A percentile compares a stretch with the other conserved stretches of the same genome.
Conservation (phyloP, 192 early-diverging fungal species). For the Backusella australiensis region DNA sequence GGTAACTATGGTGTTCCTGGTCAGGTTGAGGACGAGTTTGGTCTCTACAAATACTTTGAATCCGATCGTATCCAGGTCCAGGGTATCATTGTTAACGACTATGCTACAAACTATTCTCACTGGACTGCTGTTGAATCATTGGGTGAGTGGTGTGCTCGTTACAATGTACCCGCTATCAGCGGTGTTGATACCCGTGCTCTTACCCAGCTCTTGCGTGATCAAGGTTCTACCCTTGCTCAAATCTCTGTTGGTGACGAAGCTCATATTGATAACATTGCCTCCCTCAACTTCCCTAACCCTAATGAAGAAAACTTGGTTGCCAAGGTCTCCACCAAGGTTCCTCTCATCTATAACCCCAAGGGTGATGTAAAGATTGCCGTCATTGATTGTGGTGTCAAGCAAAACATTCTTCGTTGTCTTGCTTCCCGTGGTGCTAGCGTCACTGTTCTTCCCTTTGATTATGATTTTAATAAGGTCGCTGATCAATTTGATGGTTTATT, state of each 20-base stretch:
- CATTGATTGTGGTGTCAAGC: constrained; percentile 89
- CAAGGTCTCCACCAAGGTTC: constrained; percentile 72
- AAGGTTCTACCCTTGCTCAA: constrained; percentile 83
- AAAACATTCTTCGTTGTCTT: constrained; percentile 89
- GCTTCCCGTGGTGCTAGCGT: constrained; percentile 78
- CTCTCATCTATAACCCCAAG: constrained; percentile 69
- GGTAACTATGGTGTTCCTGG: constrained; percentile 96
- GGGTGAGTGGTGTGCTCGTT: constrained; percentile 82
- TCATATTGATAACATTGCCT: constrained; percentile 14
- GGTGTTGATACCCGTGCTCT: constrained; percentile 93
- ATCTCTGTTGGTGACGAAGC: constrained; percentile 65
- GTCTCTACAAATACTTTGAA: constrained; percentile 87
- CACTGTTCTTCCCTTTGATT: constrained; percentile 87
- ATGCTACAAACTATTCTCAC: constrained; percentile 89
- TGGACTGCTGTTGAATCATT: constrained; percentile 92
- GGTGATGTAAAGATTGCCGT: constrained; percentile 82
- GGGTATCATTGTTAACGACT: constrained; percentile 89
- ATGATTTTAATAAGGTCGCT: constrained; percentile 60
- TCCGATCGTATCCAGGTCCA: constrained; percentile 80
- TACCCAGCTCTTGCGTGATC: constrained; percentile 78
- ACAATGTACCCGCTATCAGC: constrained; percentile 82
- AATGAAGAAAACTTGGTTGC: constrained; percentile 75
- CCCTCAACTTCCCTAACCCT: constrained; percentile 64
- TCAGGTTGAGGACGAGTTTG: constrained; percentile 69
- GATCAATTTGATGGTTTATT: constrained; percentile 85